Conservation (phyloP, 2,329 filamentous ascomycete genomes). For the Cercospora brassicicola region DNA sequence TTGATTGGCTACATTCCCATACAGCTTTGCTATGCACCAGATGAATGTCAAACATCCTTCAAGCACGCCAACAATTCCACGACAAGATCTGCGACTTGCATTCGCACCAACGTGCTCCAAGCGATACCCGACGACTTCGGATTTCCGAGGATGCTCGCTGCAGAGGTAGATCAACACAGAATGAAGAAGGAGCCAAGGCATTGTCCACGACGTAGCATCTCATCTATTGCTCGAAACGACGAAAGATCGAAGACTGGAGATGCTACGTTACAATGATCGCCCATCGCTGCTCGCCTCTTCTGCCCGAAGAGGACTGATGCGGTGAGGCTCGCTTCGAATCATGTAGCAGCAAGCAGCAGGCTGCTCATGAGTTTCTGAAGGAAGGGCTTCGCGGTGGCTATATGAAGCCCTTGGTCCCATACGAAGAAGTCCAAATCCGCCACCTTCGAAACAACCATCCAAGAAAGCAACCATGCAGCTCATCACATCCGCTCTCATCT, state of each 20-base stretch:
- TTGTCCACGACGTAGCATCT: neutral
- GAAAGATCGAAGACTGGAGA: no score
- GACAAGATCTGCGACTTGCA: neutral
- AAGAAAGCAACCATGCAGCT: neutral
- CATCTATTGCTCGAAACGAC: neutral
- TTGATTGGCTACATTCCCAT: neutral
- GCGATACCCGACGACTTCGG: neutral
- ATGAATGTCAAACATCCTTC: neutral
- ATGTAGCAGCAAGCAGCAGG: neutral
- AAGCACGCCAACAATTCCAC: neutral
- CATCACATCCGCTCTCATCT: neutral
- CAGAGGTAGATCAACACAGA: neutral
- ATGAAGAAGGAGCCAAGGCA: neutral
- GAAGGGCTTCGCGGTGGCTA: neutral
- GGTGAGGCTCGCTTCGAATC: neutral
- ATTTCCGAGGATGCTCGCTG: neutral
- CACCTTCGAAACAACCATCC: neutral
- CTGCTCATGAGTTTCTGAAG: neutral
- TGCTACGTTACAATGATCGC: neutral
- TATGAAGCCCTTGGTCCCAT: neutral
- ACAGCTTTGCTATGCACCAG: neutral
- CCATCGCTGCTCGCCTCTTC: neutral
- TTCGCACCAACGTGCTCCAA: neutral
- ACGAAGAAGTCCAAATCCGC: neutral
- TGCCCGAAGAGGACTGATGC: neutral